Evolutionary conservation across 176 grass and related monocot genomes (phyloP), one percentile per base, ranked within the genome.

Genomic region (Eremochloa ophiuroides): DNA sequence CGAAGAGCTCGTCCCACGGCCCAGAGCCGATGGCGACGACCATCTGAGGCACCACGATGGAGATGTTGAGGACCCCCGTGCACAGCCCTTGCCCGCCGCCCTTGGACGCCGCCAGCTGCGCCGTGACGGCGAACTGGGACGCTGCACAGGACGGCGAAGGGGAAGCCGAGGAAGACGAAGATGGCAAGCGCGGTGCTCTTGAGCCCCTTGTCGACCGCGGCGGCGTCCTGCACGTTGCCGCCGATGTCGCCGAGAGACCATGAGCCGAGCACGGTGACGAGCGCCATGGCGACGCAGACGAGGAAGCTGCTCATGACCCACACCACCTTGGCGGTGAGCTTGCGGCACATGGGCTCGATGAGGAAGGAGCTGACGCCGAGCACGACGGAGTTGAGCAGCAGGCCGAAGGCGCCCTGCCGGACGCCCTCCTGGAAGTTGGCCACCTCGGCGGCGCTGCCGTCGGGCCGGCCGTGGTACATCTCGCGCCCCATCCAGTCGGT

Each of bases 401-500:
- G 65, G 59, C 95, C 92, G 16, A 93, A 88, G n/a, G 92, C 95
- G 0, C 95, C 95, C 50, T 93, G 80, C 17, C 92, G 83, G 38
- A 98, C 90, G 0, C 92, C 92, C 34, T 74, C 80, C 29, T 94
- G 43, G 81, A 91, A 98, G 15, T 73, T 85, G 1, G 64, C 75
- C 6, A 84, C 33, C 83, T 98, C 76, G 0, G 43, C 22, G 0
- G 81, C 33, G 30, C 10, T 78, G 29, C 95, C 95, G 4, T 83
- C 91, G 0, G 92, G 88, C 27, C 66, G 8, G 7, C 92, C 95
- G 13, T 98, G 95, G 84, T 91, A 94, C 34, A 98, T 87, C 87
- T 98, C 95, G 1, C 92, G 95, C 40, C 95, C 92, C 95, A 98
- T 94, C 92, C 95, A 94, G 66, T 98, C 95, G 34, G 95, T 98